Evolutionary conservation across 495 filamentous ascomycete species (phyloP).

Genomic region (Margaritispora aquatica): DNA sequence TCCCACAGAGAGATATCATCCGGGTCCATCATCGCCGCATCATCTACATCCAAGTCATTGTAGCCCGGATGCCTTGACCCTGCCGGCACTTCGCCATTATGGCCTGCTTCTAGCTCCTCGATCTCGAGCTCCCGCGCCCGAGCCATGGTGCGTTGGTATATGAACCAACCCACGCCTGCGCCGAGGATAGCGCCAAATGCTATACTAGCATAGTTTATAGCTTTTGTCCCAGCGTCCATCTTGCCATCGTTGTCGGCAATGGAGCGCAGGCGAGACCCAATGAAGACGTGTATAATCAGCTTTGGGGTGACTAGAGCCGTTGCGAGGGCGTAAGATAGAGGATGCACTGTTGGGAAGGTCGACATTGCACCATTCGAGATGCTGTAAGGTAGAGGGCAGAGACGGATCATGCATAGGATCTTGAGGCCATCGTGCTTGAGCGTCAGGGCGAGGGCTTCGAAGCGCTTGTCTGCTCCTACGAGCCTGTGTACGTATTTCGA

Average conservation of each 20-base stretch:
- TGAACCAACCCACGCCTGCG: slow-evolving; percentile 69
- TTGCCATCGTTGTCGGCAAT: slow-evolving; percentile 57
- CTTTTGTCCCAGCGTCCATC: slow-evolving; percentile 60
- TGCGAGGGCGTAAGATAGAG: slow-evolving; percentile 68
- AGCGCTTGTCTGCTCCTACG: slow-evolving; percentile 74
- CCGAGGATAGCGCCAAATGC: slow-evolving; percentile 61
- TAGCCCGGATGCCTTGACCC: slow-evolving; percentile 16
- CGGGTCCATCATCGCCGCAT: slow-evolving; percentile 37
- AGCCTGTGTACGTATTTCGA: slow-evolving; percentile 70
- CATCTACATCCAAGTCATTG: slow-evolving; percentile 18
- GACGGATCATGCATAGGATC: slow-evolving; percentile 83
- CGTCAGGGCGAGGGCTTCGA: slow-evolving; percentile 53
- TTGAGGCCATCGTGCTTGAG: slow-evolving; percentile 80
- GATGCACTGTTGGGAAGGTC: slow-evolving; percentile 82
- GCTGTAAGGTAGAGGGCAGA: slow-evolving; percentile 93
- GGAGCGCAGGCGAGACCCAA: slow-evolving; percentile 66
- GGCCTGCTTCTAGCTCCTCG: slow-evolving; percentile 48
- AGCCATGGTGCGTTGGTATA: slow-evolving; percentile 80
- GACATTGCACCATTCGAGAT: slow-evolving; percentile 90
- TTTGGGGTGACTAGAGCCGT: slow-evolving; percentile 76
- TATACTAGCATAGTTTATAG: slow-evolving; percentile 79
- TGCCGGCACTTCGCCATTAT: slow-evolving; percentile 20
- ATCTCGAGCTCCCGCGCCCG: slow-evolving; percentile 77
- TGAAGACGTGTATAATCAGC: slow-evolving; percentile 86
- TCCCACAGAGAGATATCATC: slow-evolving; percentile 52